A percentile compares a stretch with the other conserved stretches of the same genome.
Evolutionary conservation across 2,329 filamentous ascomycete genomes (phyloP).

Genomic region (Aspergillaceae sp.): DNA sequence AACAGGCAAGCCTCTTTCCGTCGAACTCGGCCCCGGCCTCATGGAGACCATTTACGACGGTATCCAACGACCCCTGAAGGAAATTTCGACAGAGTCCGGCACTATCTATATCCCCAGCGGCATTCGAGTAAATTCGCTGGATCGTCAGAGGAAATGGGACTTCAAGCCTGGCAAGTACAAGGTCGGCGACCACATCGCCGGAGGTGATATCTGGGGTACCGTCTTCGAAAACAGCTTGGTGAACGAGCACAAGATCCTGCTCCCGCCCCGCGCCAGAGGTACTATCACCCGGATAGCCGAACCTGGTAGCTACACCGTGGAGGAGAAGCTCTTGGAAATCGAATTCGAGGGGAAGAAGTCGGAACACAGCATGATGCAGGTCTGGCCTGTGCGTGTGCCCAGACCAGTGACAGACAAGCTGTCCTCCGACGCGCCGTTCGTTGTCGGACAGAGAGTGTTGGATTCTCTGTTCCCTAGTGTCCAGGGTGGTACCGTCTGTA

Average conservation of each 20-base stretch:
- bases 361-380: conserved; percentile 96
- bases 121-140: conserved; percentile 76
- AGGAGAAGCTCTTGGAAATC: conserved; percentile 86
- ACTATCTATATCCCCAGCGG: conserved; percentile 98
- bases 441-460: conserved; percentile 93
- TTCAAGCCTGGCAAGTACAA: conserved; percentile 79
- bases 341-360: conserved; percentile 96
- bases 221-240: conserved; percentile 96
- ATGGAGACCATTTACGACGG: conserved; percentile 99
- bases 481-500: conserved; percentile 94
- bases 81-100: conserved; percentile 66
- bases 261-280: conserved; percentile 82
- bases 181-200: conserved; percentile 93
- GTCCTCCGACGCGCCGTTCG: conserved; percentile 78
- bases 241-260: conserved; percentile 82
- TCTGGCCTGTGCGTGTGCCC: conserved; percentile 94
- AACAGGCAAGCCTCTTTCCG: conserved; percentile 91
- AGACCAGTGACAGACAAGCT: conserved; percentile 88
- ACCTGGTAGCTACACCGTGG: conserved; percentile 89
- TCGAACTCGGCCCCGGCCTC: conserved; percentile 91
- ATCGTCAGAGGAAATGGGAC: conserved; percentile 91
- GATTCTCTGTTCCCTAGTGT: conserved; percentile 95
- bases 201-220: conserved; percentile 89
- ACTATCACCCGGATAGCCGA: conserved; percentile 84
- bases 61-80: conserved; percentile 88